Evolutionary conservation across 2,329 filamentous ascomycete species (phyloP).

Genomic region (Capronia coronata): DNA sequence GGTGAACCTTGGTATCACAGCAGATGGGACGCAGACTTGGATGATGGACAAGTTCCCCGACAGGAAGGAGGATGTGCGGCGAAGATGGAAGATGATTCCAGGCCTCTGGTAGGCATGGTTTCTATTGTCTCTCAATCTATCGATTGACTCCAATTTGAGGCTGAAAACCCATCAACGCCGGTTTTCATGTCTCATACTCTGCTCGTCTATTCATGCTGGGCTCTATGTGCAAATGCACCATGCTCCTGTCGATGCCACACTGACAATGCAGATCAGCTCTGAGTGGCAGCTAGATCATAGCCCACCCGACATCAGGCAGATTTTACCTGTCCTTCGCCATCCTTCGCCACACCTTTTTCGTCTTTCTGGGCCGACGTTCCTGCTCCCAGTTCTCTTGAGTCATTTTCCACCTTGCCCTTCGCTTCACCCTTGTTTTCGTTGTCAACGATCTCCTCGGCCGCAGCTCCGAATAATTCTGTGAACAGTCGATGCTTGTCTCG

Average conservation of each 20-base stretch:
- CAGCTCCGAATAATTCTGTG: conserved; percentile 15
- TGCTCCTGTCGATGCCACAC: not conserved
- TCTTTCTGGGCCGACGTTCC: not conserved
- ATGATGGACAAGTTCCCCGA: conserved; percentile 62
- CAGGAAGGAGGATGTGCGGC: conserved; percentile 6
- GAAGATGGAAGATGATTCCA: conserved; percentile 21
- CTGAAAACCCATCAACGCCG: not conserved
- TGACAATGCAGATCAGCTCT: not conserved
- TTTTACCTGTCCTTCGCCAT: not conserved
- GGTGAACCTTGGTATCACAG: conserved; percentile 75
- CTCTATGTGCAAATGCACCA: not conserved
- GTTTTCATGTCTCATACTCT: not conserved
- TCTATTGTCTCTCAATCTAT: not conserved
- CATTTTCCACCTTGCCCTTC: not conserved
- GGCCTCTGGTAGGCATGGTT: conserved; percentile 8
- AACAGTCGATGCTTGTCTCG: conserved; percentile 9
- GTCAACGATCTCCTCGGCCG: conserved; percentile 12
- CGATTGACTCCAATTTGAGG: not conserved
- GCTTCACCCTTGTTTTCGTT: not conserved
- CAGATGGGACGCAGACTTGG: conserved; percentile 70
- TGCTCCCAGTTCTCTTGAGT: not conserved
- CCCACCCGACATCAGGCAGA: not conserved
- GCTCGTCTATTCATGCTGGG: not conserved
- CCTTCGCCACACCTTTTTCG: not conserved
- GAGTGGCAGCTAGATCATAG: not conserved